Base-by-base conservation (phyloP, 768 basidiomycete species). In the Suillus subaureus region DNA sequence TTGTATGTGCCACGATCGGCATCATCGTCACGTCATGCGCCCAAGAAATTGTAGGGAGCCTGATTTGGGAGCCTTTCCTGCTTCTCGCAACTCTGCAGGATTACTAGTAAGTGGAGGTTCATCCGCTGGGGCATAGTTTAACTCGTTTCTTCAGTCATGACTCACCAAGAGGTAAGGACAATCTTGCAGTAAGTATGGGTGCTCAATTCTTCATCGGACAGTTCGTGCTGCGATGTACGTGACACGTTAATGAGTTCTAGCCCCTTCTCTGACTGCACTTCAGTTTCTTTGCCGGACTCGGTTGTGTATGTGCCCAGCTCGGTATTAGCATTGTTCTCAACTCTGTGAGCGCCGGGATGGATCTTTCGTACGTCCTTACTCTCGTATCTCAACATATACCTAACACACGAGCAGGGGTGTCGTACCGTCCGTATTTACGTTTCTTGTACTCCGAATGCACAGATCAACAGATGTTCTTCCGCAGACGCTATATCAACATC, bases 201-300 rank as follows among this genome's bases (percentile, higher is more conserved):
- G 45, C 40, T 35, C 26, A 43, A 26, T 63, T 37, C 31, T 23
- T 12, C 21, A 31, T 49, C n/a, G 37, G 21, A 39, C 52, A 66
- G 65, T 51, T 31, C 65, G 65, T 16, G 65, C 51, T 55, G 65
- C 39, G 21, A 64, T 66, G 65, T 63, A 63, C 43, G 68, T 65
- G 21, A 35, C 7, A 56, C 21, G 4, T 51, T 11, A 13, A 43
- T 26, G 21, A n/a, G 43, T 18, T 23, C 56, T 57, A 43, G 57
- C 31, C 51, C 54, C 54, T 54, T 52, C 61, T 61, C 55, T 67
- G 42, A 60, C 54, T 26, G 2, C 61, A 23, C 28, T 64, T 56
- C 61, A 67, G 67, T 43, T 70, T 70, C 63, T 70, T 70, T 64
- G 69, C 69, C 13, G 69, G 69, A 43, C 61, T 70, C 54, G 69